Evolutionary conservation across 257 asterid species (phyloP).

Genomic region (Hygrophila difformis): DNA sequence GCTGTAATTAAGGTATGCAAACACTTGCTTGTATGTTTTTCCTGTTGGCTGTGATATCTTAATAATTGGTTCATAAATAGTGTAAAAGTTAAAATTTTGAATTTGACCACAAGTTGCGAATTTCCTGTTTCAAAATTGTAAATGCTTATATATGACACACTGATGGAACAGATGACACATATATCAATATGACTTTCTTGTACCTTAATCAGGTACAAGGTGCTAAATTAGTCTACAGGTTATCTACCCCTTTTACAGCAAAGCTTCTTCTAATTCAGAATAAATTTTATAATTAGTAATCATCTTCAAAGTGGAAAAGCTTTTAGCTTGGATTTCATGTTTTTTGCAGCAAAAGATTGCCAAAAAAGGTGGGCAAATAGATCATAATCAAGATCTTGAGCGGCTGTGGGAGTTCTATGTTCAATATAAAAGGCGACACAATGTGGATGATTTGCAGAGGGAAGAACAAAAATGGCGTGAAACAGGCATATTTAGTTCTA

Average conservation of each 20-base stretch:
- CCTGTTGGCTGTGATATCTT: constrained; percentile 1
- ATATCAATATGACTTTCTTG: too few species aligned
- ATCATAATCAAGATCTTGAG: constrained; percentile 81
- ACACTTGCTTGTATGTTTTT: constrained; percentile 11
- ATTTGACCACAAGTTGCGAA: too few species aligned
- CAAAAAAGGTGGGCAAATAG: constrained; percentile 71
- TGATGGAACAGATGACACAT: too few species aligned
- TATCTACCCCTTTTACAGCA: too few species aligned
- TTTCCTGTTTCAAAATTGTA: too few species aligned
- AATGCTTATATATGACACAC: too few species aligned
- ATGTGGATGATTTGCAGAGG: constrained; percentile 78
- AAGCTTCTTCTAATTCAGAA: neutral
- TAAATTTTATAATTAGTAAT: neutral
- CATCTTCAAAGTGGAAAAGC: neutral
- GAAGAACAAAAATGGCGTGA: constrained; percentile 91
- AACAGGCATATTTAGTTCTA: constrained; percentile 64
- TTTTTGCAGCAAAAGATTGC: constrained; percentile 89
- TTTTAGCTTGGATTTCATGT: constrained; percentile 13
- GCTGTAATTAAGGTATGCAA: constrained; percentile 84
- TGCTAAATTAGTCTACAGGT: too few species aligned
- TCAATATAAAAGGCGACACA: constrained; percentile 72
- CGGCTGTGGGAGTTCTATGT: constrained; percentile 84
- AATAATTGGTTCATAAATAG: neutral
- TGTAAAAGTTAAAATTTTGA: too few species aligned
- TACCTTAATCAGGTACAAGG: too few species aligned